These are phyloP conservation scores for Aurifilum marmelostoma DNA, from an alignment of 2,329 filamentous ascomycete species.

Conservation along the genomic window DNA sequence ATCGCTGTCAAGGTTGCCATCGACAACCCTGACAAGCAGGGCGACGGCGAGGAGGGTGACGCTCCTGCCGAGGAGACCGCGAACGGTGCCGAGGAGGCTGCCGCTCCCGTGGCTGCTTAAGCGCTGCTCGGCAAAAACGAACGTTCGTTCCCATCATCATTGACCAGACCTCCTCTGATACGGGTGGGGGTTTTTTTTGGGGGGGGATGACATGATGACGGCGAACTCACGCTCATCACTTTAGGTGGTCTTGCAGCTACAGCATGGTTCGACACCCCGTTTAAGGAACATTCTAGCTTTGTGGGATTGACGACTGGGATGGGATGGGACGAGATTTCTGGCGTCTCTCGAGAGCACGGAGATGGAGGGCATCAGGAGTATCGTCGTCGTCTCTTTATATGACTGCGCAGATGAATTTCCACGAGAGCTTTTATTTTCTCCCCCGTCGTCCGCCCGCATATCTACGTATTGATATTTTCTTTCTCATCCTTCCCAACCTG, in stretches of 20 bases:
- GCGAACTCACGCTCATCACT: constrained; percentile 29
- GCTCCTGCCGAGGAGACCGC: constrained; percentile 46
- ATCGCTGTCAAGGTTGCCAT: constrained; percentile 99
- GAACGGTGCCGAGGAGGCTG: constrained; percentile 46
- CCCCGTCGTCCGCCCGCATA: constrained; percentile 26
- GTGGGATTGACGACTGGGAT: constrained; percentile 13
- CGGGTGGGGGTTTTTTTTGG: constrained; percentile 18
- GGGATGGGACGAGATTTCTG: constrained; percentile 18
- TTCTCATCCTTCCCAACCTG: constrained; percentile 40
- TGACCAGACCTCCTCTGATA: constrained; percentile 13
- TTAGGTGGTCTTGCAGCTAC: constrained; percentile 26
- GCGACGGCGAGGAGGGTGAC: constrained; percentile 77
- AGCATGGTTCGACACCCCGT: constrained; percentile 34
- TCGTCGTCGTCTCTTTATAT: constrained; percentile 40
- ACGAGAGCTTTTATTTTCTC: constrained; percentile 30
- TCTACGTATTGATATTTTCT: constrained; percentile 42
- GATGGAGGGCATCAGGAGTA: constrained; percentile 38
- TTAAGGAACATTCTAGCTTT: constrained; percentile 32
- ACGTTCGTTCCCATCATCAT: constrained; percentile 15
- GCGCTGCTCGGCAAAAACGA: constrained; percentile 15
- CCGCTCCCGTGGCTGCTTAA: constrained; percentile 38
- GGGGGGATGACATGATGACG: constrained; percentile 22
- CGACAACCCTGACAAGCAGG: constrained; percentile 90
- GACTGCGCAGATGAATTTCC: constrained; percentile 36
- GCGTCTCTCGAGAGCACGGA: constrained; percentile 30